Evolutionary conservation across 1,284 basidiomycete genomes (phyloP).

Genomic region (Apiotrichum laibachii): DNA sequence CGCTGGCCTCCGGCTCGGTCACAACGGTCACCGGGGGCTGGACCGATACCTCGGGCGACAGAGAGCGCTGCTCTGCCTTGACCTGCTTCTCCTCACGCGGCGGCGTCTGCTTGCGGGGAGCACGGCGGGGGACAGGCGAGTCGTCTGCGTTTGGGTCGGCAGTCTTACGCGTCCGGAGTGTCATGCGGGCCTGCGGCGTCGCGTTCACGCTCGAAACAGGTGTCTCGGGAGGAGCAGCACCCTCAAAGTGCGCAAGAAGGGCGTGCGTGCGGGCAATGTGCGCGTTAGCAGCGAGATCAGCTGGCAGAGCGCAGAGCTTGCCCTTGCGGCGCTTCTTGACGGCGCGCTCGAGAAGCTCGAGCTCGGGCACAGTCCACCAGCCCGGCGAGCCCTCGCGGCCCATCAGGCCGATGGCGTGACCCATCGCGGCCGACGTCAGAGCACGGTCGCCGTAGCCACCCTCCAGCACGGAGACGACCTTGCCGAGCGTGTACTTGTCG

Average conservation of each 20-base stretch:
- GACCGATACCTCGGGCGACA: background rate
- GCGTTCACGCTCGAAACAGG: constrained; percentile 13
- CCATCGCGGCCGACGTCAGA: constrained; percentile 74
- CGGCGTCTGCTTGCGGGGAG: constrained; percentile 1
- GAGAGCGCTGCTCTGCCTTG: background rate
- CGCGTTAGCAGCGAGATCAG: constrained; percentile 54
- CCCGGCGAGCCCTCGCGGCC: constrained; percentile 53
- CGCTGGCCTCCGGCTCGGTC: background rate
- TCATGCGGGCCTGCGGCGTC: constrained; percentile 23
- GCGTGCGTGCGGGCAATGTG: constrained; percentile 61
- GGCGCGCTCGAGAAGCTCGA: constrained; percentile 68
- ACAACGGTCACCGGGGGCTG: background rate
- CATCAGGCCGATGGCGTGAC: constrained; percentile 69
- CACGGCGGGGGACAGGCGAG: constrained; percentile 7
- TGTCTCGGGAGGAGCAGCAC: constrained; percentile 11
- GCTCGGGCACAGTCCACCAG: constrained; percentile 71
- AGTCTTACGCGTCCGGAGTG: constrained; percentile 16
- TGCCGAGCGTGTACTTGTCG: constrained; percentile 64
- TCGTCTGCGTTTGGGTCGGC: constrained; percentile 3
- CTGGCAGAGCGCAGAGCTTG: constrained; percentile 56
- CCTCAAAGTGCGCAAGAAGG: constrained; percentile 55
- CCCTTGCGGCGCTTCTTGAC: constrained; percentile 55
- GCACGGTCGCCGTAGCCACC: constrained; percentile 93
- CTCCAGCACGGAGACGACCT: constrained; percentile 83
- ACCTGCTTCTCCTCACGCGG: background rate